These are phyloP conservation scores for Suhomyces maxii DNA, from an alignment of 1,139 yeast genomes.

Conservation along the genomic window DNA sequence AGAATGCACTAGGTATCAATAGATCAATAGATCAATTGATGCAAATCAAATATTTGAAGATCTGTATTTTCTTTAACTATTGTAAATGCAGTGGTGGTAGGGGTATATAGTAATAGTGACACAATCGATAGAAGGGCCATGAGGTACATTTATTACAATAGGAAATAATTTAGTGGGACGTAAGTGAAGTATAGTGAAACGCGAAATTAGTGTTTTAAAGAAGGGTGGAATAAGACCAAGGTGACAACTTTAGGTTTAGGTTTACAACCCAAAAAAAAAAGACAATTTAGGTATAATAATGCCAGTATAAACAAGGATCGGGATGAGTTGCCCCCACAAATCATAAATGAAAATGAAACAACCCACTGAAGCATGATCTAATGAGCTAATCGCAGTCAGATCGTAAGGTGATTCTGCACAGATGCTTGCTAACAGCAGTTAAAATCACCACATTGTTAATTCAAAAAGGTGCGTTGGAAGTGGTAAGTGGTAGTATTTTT, in stretches of 20 bases:
- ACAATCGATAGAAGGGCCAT: background rate
- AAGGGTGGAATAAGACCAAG: background rate
- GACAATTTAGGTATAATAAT: background rate
- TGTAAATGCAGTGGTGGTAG: too few species aligned
- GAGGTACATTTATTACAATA: background rate
- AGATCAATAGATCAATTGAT: too few species aligned
- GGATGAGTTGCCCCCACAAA: background rate
- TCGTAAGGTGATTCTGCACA: background rate
- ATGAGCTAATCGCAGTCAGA: background rate
- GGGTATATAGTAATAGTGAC: background rate
- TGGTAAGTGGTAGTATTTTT: too few species aligned
- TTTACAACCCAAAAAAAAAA: background rate
- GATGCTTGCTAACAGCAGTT: background rate
- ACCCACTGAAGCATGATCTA: background rate
- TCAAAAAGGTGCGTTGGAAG: too few species aligned
- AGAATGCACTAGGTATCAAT: too few species aligned
- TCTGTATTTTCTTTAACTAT: too few species aligned
- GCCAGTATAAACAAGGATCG: background rate
- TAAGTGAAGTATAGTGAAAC: background rate
- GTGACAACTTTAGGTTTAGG: background rate
- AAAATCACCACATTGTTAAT: too few species aligned
- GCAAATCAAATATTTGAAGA: too few species aligned
- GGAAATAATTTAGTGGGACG: background rate
- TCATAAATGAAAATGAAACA: background rate
- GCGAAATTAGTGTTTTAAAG: background rate